phyloP scores from a whole-genome alignment of 371 early-diverging fungal species.

The Syncephalastrum monosporum region DNA sequence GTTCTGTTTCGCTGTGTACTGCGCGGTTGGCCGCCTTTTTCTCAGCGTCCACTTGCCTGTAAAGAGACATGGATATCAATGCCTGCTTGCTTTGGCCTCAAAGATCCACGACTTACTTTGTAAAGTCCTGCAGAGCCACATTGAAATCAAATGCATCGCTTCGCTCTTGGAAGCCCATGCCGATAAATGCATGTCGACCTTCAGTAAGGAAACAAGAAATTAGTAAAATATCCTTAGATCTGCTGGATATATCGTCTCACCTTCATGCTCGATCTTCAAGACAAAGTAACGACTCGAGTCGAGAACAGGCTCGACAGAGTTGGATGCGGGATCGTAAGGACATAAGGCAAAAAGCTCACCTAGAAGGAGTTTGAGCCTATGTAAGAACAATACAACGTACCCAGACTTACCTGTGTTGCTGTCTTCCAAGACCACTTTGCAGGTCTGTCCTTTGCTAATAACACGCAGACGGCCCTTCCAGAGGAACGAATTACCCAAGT shows the following conservation, averaged over 20 bases:
- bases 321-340: conserved; percentile 73
- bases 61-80: neutral
- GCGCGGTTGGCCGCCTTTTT: conserved; percentile 49
- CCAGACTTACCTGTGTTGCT: conserved; percentile 49
- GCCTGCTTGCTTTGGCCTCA: neutral
- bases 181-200: conserved; percentile 86
- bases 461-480: conserved; percentile 87
- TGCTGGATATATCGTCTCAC: conserved; percentile 22
- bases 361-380: conserved; percentile 12
- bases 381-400: neutral
- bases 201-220: conserved; percentile 1
- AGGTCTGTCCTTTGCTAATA: conserved; percentile 66
- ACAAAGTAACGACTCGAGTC: conserved; percentile 95
- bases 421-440: conserved; percentile 82
- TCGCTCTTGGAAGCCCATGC: conserved; percentile 88
- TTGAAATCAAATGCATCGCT: conserved; percentile 92
- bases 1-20: conserved; percentile 47
- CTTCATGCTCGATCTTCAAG: conserved; percentile 78
- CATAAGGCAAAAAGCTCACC: conserved; percentile 89
- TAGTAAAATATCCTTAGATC: neutral
- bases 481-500: conserved; percentile 66
- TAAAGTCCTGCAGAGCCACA: conserved; percentile 85
- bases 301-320: conserved; percentile 81
- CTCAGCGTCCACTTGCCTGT: conserved; percentile 62
- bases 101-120: conserved; percentile 45